These are phyloP conservation scores for Barnettozyma sucrosica DNA, from an alignment of 805 yeast species.

Conservation along the genomic window DNA sequence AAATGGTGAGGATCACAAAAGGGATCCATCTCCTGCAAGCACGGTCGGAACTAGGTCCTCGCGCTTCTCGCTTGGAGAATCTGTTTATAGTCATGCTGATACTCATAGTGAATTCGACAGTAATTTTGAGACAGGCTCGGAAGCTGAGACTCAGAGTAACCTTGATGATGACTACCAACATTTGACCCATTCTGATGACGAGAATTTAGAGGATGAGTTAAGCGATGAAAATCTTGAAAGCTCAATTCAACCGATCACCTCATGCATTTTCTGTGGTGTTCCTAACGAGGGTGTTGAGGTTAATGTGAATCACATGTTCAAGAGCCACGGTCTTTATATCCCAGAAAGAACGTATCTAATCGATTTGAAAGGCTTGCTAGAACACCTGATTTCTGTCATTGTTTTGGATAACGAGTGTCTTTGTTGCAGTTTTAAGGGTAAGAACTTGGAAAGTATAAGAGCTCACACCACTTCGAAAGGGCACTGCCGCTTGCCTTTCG, in stretches of 20 bases:
- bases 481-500: conserved; percentile 88
- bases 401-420: conserved; percentile 82
- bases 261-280: conserved; percentile 54
- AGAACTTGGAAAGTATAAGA: conserved; percentile 75
- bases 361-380: conserved; percentile 67
- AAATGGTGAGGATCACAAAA: conserved; percentile 9
- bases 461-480: conserved; percentile 83
- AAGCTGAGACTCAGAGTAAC: conserved; percentile 38
- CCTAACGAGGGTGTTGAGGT: conserved; percentile 48
- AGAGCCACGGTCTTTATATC: conserved; percentile 74
- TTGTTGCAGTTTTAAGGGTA: conserved; percentile 80
- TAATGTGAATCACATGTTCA: conserved; percentile 72
- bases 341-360: conserved; percentile 73
- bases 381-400: conserved; percentile 71
- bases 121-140: conserved; percentile 43
- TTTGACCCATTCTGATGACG: conserved; percentile 16
- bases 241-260: conserved; percentile 36
- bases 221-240: conserved; percentile 21
- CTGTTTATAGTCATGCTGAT: conserved; percentile 30
- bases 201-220: conserved; percentile 22
- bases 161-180: conserved; percentile 27
- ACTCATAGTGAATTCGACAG: conserved; percentile 32
- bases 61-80: conserved; percentile 48
- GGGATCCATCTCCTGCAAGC: conserved; percentile 47
- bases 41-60: conserved; percentile 52